Evolutionary conservation across 805 yeast genomes (phyloP), one percentile per base, ranked within the genome.

Genomic region (Wickerhamiella galacta): DNA sequence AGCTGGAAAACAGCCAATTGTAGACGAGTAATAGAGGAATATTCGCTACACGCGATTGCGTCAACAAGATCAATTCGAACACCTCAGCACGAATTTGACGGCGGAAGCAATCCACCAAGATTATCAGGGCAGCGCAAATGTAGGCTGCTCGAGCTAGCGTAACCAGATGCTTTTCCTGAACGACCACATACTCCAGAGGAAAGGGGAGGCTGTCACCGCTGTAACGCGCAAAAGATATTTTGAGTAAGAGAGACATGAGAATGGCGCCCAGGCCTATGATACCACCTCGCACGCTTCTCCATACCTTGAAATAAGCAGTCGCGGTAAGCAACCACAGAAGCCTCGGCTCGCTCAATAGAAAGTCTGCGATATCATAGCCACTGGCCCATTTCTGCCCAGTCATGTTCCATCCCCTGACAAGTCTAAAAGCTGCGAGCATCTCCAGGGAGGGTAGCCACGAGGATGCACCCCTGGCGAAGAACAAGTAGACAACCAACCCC

Each of bases 301-400:
- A 20, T 25, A 25, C 9, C 25, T 21, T 3, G 15, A 20, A 3
- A 20, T 30, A 33, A 7, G 28, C 21, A 9, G 9, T 12, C 2
- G 31, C 16, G 3, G 36, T 25, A 1, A 23, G 23, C n/a, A 17
- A 4, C 35, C 37, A 36, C 8, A 1, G 55, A 33, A 38, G 56
- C 39, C 0, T 44, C 3, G 39, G 40, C 19, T 39, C 38, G 0
- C 26, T 40, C 6, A 51, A 41, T 2, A 83, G 47, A 25, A 56
- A 57, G 1, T 62, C 49, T 0, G 70, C 59, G 4, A 76, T 43
- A 25, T 71, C 71, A 30, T 60, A 52, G 14, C 63, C 63, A 11
- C 67, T 62, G 27, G 62, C 57, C 48, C 66, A 74, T 42, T 90
- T 90, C 47, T 85, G 95, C 1, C 96, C 96, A 32, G 87, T 72